phyloP scores from a whole-genome alignment of 2,329 filamentous ascomycete genomes.

The Paracorniculantispora psalliotae region DNA sequence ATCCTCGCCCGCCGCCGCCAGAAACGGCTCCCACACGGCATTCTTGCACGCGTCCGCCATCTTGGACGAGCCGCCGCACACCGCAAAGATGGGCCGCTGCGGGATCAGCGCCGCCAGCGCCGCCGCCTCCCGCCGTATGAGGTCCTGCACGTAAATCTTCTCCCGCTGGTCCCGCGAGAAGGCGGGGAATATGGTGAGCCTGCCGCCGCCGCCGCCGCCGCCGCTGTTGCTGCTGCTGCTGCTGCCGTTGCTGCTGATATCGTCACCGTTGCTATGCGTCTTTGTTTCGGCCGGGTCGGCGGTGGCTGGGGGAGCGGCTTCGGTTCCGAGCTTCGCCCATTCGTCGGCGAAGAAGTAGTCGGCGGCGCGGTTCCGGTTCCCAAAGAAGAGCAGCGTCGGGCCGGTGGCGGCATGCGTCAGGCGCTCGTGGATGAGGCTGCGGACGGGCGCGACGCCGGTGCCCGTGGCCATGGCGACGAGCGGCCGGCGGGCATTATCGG shows the following conservation, averaged over 20 bases:
- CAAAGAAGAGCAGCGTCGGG: slow-evolving; percentile 68
- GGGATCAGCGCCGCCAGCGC: slow-evolving; percentile 30
- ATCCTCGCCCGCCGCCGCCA: slow-evolving; percentile 28
- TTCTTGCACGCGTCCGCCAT: slow-evolving; percentile 53
- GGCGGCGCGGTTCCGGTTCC: slow-evolving; percentile 65
- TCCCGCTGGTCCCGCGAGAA: slow-evolving; percentile 44
- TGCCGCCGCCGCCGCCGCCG: not conserved
- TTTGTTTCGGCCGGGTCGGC: no score
- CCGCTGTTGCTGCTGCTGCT: no score
- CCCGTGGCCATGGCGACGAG: slow-evolving; percentile 78
- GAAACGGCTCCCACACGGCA: slow-evolving; percentile 46
- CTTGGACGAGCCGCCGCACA: slow-evolving; percentile 53
- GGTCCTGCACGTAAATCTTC: slow-evolving; percentile 54
- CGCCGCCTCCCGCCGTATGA: slow-evolving; percentile 40
- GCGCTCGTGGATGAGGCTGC: slow-evolving; percentile 77
- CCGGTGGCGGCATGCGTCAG: slow-evolving; percentile 24
- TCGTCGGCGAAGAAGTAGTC: slow-evolving; percentile 83
- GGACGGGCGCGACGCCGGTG: slow-evolving; percentile 81
- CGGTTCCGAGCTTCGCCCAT: slow-evolving; percentile 46
- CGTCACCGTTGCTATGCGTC: no score
- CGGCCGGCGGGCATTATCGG: slow-evolving; percentile 41
- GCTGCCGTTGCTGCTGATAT: no score
- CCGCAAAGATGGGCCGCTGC: slow-evolving; percentile 41
- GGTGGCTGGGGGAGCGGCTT: not conserved
- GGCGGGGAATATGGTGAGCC: slow-evolving; percentile 35